Base-by-base conservation (phyloP, 129 eudicot genomes). In the Lonicera japonica region DNA sequence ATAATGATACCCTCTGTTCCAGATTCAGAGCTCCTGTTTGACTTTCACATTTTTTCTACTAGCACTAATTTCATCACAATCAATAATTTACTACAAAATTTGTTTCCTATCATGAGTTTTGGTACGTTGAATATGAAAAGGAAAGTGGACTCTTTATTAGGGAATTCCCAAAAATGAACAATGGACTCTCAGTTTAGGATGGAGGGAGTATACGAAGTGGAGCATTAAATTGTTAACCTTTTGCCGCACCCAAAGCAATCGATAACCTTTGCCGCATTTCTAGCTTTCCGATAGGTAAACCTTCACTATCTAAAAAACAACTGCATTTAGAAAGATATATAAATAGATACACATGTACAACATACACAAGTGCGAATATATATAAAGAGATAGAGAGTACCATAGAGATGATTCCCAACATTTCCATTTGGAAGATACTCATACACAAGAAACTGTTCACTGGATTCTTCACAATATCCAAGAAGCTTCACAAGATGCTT, bases 371-470 rank as follows among this genome's bases (percentile, higher is more conserved):
- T 29, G 36, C 15, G 7, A 39, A 57, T 29, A 36, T 16, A 60
- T 13, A 39, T 10, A 60, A 15, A 60, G 16, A 25, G 10, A 38
- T 11, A 29, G 8, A 61, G 17, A 61, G 66, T 11, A 65, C 70
- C 70, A 19, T 65, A 65, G 20, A 65, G 53, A 65, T 65, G 70
- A 65, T 52, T 65, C 60, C 70, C 70, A 29, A 65, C 70, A 52
- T 65, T 17, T 36, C 70, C 59, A 34, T 65, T 51, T 1, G 45
- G 70, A 65, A 50, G 47, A 65, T 65, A 65, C 11, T 65, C 70
- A 17, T 65, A 50, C 21, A 65, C 70, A 53, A 65, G 70, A 25
- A 65, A 65, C 24, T 65, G 70, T 19, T 52, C 58, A 36, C 52
- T 15, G 51, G 29, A 29, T 18, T 65, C 70, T 53, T 65, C 60